Evolutionary conservation across 1,139 yeast genomes (phyloP).

Genomic region (Pichia sp.): DNA sequence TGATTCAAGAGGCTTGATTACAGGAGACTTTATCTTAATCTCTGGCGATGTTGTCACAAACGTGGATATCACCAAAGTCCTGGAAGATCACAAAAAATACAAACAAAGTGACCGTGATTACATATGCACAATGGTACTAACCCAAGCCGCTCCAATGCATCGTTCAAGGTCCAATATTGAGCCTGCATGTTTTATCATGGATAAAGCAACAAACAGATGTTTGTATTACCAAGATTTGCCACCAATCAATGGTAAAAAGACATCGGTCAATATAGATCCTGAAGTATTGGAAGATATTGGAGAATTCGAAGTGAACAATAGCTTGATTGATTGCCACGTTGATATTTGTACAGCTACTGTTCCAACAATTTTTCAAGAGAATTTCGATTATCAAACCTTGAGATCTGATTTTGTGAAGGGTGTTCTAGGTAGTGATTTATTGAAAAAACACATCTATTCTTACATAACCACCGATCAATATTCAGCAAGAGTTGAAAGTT

Average conservation of each 20-base stretch:
- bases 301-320: constrained; percentile 78
- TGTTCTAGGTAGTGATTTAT: constrained; percentile 80
- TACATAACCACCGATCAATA: constrained; percentile 72
- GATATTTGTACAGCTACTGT: constrained; percentile 94
- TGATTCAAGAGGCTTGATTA: constrained; percentile 83
- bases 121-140: constrained; percentile 87
- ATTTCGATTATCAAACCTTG: constrained; percentile 85
- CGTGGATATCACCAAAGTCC: constrained; percentile 68
- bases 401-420: constrained; percentile 89
- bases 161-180: constrained; percentile 74
- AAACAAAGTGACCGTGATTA: constrained; percentile 78
- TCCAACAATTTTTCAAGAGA: constrained; percentile 92
- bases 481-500: constrained; percentile 90
- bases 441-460: constrained; percentile 87
- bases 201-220: constrained; percentile 68
- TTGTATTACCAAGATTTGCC: constrained; percentile 77
- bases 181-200: constrained; percentile 81
- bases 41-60: constrained; percentile 95
- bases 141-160: constrained; percentile 83
- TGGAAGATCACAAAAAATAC: constrained; percentile 68
- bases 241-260: constrained; percentile 46
- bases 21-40: constrained; percentile 83
- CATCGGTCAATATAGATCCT: constrained; percentile 65
- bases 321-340: constrained; percentile 90
- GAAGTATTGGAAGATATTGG: constrained; percentile 77